phyloP scores from a whole-genome alignment of 148 eudicot species.

The Fagopyrum esculentum region DNA sequence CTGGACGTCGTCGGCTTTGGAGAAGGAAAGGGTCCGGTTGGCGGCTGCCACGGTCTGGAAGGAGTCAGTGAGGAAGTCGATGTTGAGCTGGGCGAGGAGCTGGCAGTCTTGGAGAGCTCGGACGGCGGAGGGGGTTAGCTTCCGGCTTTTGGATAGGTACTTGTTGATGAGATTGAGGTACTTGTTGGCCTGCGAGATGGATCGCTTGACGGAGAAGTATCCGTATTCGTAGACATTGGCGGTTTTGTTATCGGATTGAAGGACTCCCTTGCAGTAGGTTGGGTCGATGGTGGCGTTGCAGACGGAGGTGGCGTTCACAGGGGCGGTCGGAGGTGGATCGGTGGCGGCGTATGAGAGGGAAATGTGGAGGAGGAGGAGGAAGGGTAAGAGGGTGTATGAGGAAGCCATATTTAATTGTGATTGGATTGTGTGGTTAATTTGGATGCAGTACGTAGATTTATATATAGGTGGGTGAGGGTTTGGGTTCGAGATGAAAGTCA shows the following conservation, averaged over 20 bases:
- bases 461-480: neutral
- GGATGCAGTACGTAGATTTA: neutral
- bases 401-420: neutral
- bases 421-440: neutral
- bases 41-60: conserved; percentile 23
- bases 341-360: conserved; percentile 12
- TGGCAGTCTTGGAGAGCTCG: conserved; percentile 44
- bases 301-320: conserved; percentile 16
- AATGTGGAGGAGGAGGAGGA: conserved; percentile 8
- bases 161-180: conserved; percentile 30
- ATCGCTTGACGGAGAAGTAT: conserved; percentile 32
- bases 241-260: conserved; percentile 27
- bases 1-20: conserved; percentile 50
- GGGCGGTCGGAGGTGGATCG: conserved; percentile 10
- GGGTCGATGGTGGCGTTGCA: conserved; percentile 50
- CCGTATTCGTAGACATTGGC: conserved; percentile 45
- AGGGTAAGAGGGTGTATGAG: neutral
- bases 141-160: conserved; percentile 20
- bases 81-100: conserved; percentile 36
- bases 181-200: conserved; percentile 29
- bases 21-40: conserved; percentile 21
- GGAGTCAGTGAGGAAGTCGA: conserved; percentile 28
- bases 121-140: conserved; percentile 30
- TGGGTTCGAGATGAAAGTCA: neutral
- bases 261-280: conserved; percentile 32